Evolutionary conservation across 2,329 filamentous ascomycete genomes (phyloP).

Genomic region (Microcyclospora tardicrescens): DNA sequence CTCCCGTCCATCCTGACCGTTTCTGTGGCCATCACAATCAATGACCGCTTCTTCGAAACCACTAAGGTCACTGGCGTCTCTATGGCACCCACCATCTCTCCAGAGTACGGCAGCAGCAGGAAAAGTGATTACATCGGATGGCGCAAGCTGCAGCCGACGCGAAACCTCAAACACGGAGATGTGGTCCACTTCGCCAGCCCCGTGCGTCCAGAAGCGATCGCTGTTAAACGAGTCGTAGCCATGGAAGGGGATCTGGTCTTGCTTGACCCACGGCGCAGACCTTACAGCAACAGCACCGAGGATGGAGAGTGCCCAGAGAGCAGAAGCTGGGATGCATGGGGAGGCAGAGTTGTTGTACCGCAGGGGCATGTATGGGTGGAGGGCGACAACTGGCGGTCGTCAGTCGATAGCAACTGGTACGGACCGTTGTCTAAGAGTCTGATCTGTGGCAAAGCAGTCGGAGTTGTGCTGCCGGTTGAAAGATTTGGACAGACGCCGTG

Average conservation of each 20-base stretch:
- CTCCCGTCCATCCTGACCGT: too few species aligned
- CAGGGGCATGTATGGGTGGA: conserved; percentile 89
- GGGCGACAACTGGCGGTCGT: conserved; percentile 65
- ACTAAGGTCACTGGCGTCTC: conserved; percentile 27
- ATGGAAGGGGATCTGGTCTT: conserved; percentile 66
- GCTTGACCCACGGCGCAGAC: conserved; percentile 35
- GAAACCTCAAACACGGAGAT: conserved; percentile 29
- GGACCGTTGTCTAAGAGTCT: conserved; percentile 57
- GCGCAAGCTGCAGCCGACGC: conserved; percentile 15
- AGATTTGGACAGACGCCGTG: conserved; percentile 40
- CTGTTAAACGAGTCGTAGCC: conserved; percentile 73
- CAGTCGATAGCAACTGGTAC: conserved; percentile 77
- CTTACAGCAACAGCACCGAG: not conserved
- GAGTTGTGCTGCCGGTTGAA: conserved; percentile 56
- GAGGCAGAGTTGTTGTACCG: conserved; percentile 48
- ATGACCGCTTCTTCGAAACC: conserved; percentile 28
- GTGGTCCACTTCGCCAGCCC: conserved; percentile 41
- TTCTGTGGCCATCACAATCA: conserved; percentile 17
- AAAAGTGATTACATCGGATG: conserved; percentile 28
- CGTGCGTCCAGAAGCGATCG: conserved; percentile 51
- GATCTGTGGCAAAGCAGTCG: conserved; percentile 60
- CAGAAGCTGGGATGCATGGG: conserved; percentile 16
- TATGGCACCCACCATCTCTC: conserved; percentile 36
- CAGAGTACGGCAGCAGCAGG: conserved; percentile 5
- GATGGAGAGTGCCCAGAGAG: conserved; percentile 22